Evolutionary conservation across 73 alveolate genomes (phyloP).

Genomic region (Symbiodinium pilosum): DNA sequence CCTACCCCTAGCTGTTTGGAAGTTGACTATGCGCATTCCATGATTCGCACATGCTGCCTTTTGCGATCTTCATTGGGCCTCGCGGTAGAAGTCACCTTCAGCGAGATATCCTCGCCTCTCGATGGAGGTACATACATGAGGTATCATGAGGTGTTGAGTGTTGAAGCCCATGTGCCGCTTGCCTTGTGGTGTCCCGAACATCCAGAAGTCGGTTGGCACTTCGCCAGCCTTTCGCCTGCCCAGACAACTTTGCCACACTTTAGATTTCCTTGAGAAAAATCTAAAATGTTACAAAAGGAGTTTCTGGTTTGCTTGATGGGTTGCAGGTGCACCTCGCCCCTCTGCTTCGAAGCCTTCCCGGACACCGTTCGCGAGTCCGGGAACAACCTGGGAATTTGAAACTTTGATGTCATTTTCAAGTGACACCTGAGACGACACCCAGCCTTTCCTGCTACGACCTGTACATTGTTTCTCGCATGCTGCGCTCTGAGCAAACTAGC

Average conservation of each 20-base stretch:
- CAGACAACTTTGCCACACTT: not conserved
- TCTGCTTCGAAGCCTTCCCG: slow-evolving; percentile 42
- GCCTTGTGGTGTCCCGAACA: slow-evolving; percentile 62
- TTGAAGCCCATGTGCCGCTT: too few relatives aligned
- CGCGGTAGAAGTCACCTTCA: slow-evolving; percentile 76
- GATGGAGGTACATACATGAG: too few relatives aligned
- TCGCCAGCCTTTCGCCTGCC: slow-evolving; percentile 88
- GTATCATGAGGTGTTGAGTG: too few relatives aligned
- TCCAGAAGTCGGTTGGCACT: slow-evolving; percentile 74
- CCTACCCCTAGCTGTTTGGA: too few relatives aligned
- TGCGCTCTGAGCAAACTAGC: not conserved
- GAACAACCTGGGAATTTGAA: slow-evolving; percentile 63
- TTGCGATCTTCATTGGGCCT: too few relatives aligned
- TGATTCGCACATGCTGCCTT: too few relatives aligned
- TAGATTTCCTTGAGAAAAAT: too few relatives aligned
- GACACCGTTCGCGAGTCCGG: slow-evolving; percentile 77
- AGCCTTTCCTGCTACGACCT: not conserved
- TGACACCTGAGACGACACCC: too few relatives aligned
- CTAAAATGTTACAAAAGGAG: too few relatives aligned
- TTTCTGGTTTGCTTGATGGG: too few relatives aligned
- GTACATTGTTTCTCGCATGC: not conserved
- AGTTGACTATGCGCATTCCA: too few relatives aligned
- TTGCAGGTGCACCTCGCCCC: slow-evolving; percentile 40
- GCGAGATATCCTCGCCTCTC: slow-evolving; percentile 63
- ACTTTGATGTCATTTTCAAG: too few relatives aligned